These are phyloP conservation scores for Chlamydomonas sphaeroides DNA, from an alignment of 139 green algal species.

Conservation along the genomic window DNA sequence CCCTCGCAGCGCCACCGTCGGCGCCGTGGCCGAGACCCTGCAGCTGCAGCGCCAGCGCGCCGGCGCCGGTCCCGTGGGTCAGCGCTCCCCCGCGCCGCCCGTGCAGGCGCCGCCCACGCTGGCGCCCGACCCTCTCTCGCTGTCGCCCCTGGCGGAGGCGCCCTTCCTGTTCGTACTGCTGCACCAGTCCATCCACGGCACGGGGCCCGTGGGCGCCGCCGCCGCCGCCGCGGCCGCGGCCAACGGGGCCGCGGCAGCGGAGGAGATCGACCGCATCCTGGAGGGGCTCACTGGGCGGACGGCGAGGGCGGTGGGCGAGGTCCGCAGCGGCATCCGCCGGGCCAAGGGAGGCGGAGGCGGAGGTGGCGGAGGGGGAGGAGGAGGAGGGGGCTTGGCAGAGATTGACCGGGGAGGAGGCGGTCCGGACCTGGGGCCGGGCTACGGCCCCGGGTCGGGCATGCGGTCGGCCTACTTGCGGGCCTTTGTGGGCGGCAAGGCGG, in stretches of 20 bases:
- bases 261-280: not conserved
- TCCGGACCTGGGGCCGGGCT: not conserved
- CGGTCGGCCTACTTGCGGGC: not conserved
- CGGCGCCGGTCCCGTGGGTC: conserved; percentile 17
- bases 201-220: not conserved
- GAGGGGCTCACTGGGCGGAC: conserved; percentile 11
- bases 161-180: conserved; percentile 56
- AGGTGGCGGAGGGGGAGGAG: not conserved
- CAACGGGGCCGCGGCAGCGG: not conserved
- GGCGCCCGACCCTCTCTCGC: conserved; percentile 47
- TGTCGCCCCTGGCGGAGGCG: conserved; percentile 53
- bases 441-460: not conserved
- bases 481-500: not conserved
- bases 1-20: not conserved
- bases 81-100: not conserved
- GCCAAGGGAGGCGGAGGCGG: no score
- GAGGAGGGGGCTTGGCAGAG: no score
- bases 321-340: not conserved
- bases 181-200: not conserved
- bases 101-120: conserved; percentile 41
- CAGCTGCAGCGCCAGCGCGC: conserved; percentile 5
- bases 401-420: not conserved
- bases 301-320: not conserved
- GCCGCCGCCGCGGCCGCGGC: not conserved
- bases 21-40: conserved; percentile 6